Percentiles rank a stretch among this genome's conserved stretches.
Conservation (phyloP, 306 rosid genomes). For the Macrotyloma uniflorum region DNA sequence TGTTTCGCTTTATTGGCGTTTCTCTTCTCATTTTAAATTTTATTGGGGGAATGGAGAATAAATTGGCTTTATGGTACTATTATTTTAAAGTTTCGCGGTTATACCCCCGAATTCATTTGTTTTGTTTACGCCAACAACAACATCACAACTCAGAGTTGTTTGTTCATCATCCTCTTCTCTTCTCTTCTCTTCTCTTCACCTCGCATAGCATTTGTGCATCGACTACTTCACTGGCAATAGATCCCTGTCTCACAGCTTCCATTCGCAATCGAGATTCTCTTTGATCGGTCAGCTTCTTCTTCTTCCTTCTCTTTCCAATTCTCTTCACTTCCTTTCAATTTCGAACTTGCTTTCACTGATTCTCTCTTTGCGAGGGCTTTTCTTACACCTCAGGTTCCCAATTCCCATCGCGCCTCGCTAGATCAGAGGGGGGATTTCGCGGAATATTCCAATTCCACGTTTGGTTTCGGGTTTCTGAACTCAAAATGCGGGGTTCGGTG, state of each 20-base stretch:
- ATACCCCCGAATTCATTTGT: conserved; percentile 52
- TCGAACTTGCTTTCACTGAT: background rate
- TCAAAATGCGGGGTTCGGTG: conserved; percentile 12
- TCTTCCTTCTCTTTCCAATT: background rate
- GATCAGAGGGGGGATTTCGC: conserved; percentile 19
- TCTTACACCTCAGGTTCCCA: conserved; percentile 12
- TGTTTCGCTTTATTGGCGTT: background rate
- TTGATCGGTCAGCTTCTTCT: conserved; percentile 52
- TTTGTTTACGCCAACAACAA: conserved; percentile 32
- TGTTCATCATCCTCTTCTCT: conserved; percentile 28
- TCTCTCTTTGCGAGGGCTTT: conserved; percentile 18
- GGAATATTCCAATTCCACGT: conserved; percentile 11
- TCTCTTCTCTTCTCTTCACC: background rate
- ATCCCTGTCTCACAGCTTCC: conserved; percentile 32
- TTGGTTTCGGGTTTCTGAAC: conserved; percentile 5
- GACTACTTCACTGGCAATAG: conserved; percentile 27
- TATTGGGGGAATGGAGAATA: background rate
- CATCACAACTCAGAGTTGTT: conserved; percentile 1
- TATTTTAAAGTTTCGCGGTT: conserved; percentile 93
- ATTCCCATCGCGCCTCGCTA: conserved; percentile 10
- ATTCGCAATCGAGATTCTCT: conserved; percentile 16
- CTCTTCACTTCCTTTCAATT: background rate
- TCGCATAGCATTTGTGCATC: background rate
- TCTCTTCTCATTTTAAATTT: background rate
- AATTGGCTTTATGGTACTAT: background rate